Evolutionary conservation across 106 monocot genomes (phyloP), one percentile per base, ranked within the genome.

Genomic region (Allium sativum): DNA sequence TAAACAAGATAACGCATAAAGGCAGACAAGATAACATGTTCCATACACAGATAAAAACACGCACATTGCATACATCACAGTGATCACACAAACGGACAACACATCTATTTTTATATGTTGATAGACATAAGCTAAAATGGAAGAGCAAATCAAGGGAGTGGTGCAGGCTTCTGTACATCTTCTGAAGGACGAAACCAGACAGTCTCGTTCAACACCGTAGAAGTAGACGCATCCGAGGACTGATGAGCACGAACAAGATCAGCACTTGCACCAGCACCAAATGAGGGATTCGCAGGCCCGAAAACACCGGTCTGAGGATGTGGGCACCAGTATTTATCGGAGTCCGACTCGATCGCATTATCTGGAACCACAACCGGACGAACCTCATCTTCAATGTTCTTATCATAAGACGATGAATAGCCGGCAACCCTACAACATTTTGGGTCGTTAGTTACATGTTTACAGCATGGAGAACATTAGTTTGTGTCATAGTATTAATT

Each of bases 111-210:
- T 40, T 58, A 58, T 58, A 40, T 40, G 40, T 58, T 21, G 8
- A 4, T 12, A 21, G 20, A 7, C 5, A 4, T 5, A 11, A 12
- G 40, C 40, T 42, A 12, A 13, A 14, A 12, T 12, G 40, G 40
- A 17, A 17, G 8, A 42, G 12, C 58, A 7, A 40, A 9, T 61
- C 61, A 50, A 50, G 47, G 21, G 64, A 31, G 64, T 47, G 71
- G 48, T 59, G 69, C 9, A 2, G 84, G 76, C 72, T 92, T 84
- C n/a, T 93, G 74, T 18, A 84, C 79, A 75, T 78, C 92, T 64
- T 87, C 92, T 4, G 74, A 73, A 1, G 87, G 84, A 53, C 92
- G 92, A 70, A 84, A 93, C 79, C 92, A 79, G 9, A 62, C 81
- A 18, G 64, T 66, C 77, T 79, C 76, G 58, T 93, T 84, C 69